These are phyloP conservation scores for Plasmodium billcollinsi DNA, from an alignment of 169 alveolate genomes.

Conservation along the genomic window DNA sequence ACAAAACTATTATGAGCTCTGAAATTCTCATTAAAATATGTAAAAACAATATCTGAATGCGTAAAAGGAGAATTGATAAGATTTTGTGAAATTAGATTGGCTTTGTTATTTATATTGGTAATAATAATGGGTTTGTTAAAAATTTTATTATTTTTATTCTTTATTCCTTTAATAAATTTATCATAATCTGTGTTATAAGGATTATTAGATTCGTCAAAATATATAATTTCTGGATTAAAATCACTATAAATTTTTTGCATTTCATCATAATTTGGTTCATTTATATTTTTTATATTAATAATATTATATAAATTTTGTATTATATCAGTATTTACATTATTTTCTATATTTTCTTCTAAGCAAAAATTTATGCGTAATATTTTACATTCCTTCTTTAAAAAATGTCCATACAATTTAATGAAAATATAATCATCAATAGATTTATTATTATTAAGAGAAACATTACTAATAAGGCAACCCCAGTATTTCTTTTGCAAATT, in stretches of 20 bases:
- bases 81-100: constrained; percentile 35
- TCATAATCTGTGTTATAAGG: constrained; percentile 58
- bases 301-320: constrained; percentile 18
- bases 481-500: constrained; percentile 69
- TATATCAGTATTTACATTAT: neutral
- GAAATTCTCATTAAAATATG: constrained; percentile 65
- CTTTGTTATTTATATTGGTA: constrained; percentile 69
- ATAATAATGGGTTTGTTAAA: constrained; percentile 28
- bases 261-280: constrained; percentile 22
- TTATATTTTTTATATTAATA: constrained; percentile 20
- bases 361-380: constrained; percentile 40
- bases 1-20: constrained; percentile 62
- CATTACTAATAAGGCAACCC: constrained; percentile 39
- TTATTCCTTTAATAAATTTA: neutral
- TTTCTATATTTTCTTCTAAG: constrained; percentile 1
- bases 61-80: constrained; percentile 55
- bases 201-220: constrained; percentile 71
- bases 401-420: constrained; percentile 20
- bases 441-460: constrained; percentile 1
- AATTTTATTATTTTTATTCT: constrained; percentile 21
- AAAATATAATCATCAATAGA: constrained; percentile 19
- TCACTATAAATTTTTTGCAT: constrained; percentile 19
- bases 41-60: constrained; percentile 43
- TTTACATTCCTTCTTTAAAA: constrained; percentile 18
- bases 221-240: constrained; percentile 39